Evolutionary conservation across 257 asterid genomes (phyloP).

Genomic region (Solanum sitiens): DNA sequence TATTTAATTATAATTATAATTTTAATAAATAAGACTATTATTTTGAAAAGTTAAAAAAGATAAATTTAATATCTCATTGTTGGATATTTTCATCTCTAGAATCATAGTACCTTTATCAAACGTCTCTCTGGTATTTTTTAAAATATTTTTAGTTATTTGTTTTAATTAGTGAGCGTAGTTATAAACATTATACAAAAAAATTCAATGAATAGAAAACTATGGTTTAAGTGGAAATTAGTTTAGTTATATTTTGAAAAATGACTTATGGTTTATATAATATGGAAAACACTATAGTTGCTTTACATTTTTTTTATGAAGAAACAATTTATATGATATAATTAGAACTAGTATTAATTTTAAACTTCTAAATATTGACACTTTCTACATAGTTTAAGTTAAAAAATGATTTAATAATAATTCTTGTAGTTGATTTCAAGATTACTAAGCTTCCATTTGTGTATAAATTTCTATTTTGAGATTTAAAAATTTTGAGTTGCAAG

Average conservation of each 20-base stretch:
- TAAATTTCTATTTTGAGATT: not conserved
- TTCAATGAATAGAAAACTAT: not conserved
- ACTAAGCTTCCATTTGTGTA: not conserved
- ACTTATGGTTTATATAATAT: not conserved
- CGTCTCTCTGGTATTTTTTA: not conserved
- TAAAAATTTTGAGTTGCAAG: not conserved
- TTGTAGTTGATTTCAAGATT: not conserved
- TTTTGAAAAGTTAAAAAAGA: not conserved
- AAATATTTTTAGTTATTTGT: no score
- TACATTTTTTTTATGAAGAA: not conserved
- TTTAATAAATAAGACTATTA: not conserved
- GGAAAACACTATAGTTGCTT: not conserved
- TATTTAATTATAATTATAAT: no score
- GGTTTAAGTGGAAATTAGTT: not conserved
- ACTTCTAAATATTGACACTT: not conserved
- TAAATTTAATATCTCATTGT: no score
- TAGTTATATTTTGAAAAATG: not conserved
- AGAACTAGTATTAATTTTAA: not conserved
- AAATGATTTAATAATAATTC: no score
- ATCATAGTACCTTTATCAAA: not conserved
- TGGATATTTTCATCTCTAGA: not conserved
- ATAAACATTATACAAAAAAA: not conserved
- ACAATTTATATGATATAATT: no score
- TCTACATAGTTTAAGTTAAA: not conserved
- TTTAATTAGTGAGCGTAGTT: not conserved